Evolutionary conservation across 805 yeast genomes (phyloP), one percentile per base, ranked within the genome.

Genomic region (Monosporozyma solicola): DNA sequence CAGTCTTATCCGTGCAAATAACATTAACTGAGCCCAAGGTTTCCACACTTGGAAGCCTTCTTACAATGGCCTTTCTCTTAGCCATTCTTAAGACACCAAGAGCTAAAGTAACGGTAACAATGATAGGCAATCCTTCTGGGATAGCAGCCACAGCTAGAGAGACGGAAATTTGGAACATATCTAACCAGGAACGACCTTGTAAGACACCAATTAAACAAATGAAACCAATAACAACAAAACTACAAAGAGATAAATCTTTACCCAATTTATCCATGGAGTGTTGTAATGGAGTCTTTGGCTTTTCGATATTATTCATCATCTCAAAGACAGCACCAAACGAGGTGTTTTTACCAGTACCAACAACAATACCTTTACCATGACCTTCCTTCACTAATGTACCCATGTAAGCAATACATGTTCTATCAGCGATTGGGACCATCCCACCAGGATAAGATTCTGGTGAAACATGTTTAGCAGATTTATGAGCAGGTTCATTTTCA

Each of bases 141-240:
- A 94, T 94, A 3, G 99, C 99, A 50, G 99, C 99, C 20, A 94
- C 99, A 2, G 99, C 99, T 57, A 94, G 76, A 1, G 97, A 90
- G 9, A 94, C 99, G 1, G 97, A 88, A 54, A 94, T 90, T 69
- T 92, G 97, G 72, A 94, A 92, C 97, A 95, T 94, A 57, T 94
- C 98, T 54, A 94, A 77, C 97, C 97, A 91, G 9, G 87, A 79
- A 57, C 95, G 85, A 49, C 99, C 98, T 72, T 94, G 96, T 48
- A 88, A 54, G 22, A 94, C 77, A 54, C 99, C 99, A 59, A 94
- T 77, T 24, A 94, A 64, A 62, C 97, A 92, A 64, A 94, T 94
- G n/a, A 86, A 67, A 48, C 96, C 97, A 69, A 94, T 94, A 33
- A 92, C 85, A 27, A 76, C 81, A 72, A 94, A 94, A 70, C 95